Conservation (phyloP, 163 green algal genomes). For the Scenedesmus sp. region DNA sequence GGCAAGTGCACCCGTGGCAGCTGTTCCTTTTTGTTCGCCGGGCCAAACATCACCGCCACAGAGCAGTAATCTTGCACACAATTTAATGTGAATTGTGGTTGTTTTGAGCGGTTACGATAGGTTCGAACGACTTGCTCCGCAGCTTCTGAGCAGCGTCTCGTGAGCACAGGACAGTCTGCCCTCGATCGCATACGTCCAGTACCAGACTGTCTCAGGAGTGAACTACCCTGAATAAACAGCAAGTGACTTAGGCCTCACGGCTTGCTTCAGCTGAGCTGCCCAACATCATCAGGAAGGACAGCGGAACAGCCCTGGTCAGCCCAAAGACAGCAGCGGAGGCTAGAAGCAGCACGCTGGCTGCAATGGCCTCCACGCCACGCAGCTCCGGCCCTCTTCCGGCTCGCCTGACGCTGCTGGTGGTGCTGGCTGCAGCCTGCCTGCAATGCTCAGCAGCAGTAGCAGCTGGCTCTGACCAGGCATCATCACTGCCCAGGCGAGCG, state of each 20-base stretch:
- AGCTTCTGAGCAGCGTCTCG: not conserved
- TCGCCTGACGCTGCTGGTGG: not conserved
- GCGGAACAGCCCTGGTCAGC: not conserved
- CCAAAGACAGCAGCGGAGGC: not conserved
- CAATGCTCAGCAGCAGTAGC: not conserved
- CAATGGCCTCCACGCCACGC: not conserved
- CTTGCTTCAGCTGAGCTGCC: not conserved
- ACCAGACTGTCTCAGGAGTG: not conserved
- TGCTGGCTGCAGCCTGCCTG: slow-evolving; percentile 8
- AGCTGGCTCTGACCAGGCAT: not conserved
- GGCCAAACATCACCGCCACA: not conserved
- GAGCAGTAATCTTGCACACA: not conserved
- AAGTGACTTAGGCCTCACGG: not conserved
- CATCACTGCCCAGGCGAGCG: not conserved
- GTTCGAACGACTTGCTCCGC: not conserved
- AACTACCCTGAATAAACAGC: not conserved
- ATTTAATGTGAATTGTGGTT: no score
- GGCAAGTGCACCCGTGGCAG: not conserved
- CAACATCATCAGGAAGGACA: not conserved
- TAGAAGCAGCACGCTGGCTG: not conserved
- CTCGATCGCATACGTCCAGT: not conserved
- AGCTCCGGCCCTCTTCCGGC: not conserved
- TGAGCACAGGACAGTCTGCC: not conserved
- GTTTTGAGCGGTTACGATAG: not conserved
- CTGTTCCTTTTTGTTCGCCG: not conserved